Base-by-base conservation (phyloP, 768 basidiomycete species). In the Tulasnella sp. region DNA sequence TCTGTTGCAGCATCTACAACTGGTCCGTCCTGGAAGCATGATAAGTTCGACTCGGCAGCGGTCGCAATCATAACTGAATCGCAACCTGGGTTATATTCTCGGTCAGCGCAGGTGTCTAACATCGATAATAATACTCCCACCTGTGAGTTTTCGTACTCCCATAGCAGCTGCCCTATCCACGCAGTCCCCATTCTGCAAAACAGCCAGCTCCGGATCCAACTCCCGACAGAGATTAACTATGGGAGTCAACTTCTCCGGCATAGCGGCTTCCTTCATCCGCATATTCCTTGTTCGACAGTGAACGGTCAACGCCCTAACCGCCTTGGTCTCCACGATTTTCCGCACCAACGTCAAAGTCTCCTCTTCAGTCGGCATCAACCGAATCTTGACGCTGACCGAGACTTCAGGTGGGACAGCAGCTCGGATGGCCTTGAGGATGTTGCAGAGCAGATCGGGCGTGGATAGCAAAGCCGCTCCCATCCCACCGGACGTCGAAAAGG, bases 381-480 rank as follows among this genome's bases (percentile, higher is more conserved):
- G 88, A 79, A 99, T 99, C 83, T 99, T 99, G 79, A 93, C 94
- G 0, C 94, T 91, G n/a, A 99, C 90, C 0, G 93, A 91, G 71
- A 97, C 90, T 77, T 92, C 88, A 7, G 89, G 87, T 0, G 91
- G 90, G 83, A 96, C 87, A 40, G 87, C 89, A 64, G 82, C 84
- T 76, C 96, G 86, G 58, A 99, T 85, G 6, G 93, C 91, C 0
- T 87, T 88, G 38, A 99, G 87, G 80, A 99, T 98, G 25, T 91
- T 87, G 81, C 95, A 96, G 11, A 99, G 87, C 39, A 95, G 85
- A 80, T 98, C 95, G 0, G 97, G 96, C 42, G 92, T 97, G 3
- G 92, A 90, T 71, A 99, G 89, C 17, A 99, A 86, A 2, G 96
- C 97, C 0, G 97, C 97, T 11, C 97, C 97, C 96, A 99, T 99